phyloP scores from a whole-genome alignment of 192 early-diverging fungal species.

The Coemansia sp. region DNA sequence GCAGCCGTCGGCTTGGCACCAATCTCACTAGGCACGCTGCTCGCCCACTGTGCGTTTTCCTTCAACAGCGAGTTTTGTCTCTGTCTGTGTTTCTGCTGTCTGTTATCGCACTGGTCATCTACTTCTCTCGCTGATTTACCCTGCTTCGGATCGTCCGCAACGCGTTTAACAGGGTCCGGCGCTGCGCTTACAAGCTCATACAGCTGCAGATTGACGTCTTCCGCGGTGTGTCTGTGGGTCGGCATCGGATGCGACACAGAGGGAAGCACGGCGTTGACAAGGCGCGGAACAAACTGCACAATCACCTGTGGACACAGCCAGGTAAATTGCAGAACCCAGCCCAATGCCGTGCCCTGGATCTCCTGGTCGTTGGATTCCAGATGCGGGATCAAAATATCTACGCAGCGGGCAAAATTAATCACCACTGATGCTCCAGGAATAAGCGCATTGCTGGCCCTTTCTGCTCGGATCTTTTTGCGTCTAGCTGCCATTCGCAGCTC shows the following conservation, averaged over 20 bases:
- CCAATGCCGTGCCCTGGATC: slow-evolving; percentile 87
- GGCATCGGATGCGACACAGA: slow-evolving; percentile 76
- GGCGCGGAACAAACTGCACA: slow-evolving; percentile 76
- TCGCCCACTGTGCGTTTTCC: slow-evolving; percentile 1
- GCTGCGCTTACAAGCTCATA: slow-evolving; percentile 75
- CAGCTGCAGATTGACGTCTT: slow-evolving; percentile 79
- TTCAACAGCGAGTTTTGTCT: background rate
- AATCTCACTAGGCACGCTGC: background rate
- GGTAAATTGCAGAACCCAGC: slow-evolving; percentile 93
- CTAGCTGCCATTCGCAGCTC: slow-evolving; percentile 51
- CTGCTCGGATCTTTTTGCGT: slow-evolving; percentile 37
- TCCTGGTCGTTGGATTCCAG: slow-evolving; percentile 74
- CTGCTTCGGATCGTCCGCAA: background rate
- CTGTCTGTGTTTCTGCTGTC: slow-evolving; percentile 2
- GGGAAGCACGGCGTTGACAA: slow-evolving; percentile 85
- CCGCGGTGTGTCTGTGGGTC: slow-evolving; percentile 71
- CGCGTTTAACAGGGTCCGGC: slow-evolving; percentile 23
- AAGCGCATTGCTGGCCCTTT: slow-evolving; percentile 22
- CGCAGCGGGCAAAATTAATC: slow-evolving; percentile 82
- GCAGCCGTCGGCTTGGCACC: background rate
- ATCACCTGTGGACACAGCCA: slow-evolving; percentile 79
- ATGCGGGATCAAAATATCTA: slow-evolving; percentile 83
- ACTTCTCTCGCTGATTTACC: no score
- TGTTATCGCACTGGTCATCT: background rate
- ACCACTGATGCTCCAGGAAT: slow-evolving; percentile 17